These are phyloP conservation scores for Petasospora rhodanensis DNA, from an alignment of 1,139 yeast genomes.

Conservation along the genomic window DNA sequence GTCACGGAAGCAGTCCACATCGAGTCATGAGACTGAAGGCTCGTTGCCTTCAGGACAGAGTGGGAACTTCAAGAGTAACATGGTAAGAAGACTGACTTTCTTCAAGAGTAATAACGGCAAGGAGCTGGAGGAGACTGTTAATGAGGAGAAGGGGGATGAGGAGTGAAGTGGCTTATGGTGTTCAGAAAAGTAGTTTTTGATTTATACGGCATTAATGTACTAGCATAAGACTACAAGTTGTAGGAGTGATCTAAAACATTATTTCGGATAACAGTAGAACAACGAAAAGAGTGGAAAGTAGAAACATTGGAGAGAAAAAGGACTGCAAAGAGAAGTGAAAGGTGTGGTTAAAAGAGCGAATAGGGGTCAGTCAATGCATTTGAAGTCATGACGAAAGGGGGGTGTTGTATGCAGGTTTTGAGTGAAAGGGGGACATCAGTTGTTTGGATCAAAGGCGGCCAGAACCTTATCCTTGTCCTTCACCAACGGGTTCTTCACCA, in stretches of 20 bases:
- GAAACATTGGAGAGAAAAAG: no score
- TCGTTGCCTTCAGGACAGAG: no score
- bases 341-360: constrained; percentile 3
- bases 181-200: no score
- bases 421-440: constrained; percentile 2
- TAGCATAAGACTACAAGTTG: no score
- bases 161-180: no score
- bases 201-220: no score
- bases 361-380: constrained; percentile 7
- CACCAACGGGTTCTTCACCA: constrained; percentile 21
- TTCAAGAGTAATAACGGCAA: constrained; percentile 14
- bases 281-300: no score
- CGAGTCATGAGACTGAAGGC: constrained; percentile 19
- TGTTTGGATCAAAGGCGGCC: constrained; percentile 29
- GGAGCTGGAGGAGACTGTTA: constrained; percentile 18
- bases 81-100: constrained; percentile 22
- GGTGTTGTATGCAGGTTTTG: background rate
- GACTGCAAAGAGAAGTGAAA: no score
- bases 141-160: constrained; percentile 18
- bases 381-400: no score
- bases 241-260: no score
- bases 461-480: constrained; percentile 25
- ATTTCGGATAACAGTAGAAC: no score
- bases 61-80: no score
- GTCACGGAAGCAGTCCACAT: constrained; percentile 20